Conservation (phyloP, 495 filamentous ascomycete genomes). For the Xylaria acuta region DNA sequence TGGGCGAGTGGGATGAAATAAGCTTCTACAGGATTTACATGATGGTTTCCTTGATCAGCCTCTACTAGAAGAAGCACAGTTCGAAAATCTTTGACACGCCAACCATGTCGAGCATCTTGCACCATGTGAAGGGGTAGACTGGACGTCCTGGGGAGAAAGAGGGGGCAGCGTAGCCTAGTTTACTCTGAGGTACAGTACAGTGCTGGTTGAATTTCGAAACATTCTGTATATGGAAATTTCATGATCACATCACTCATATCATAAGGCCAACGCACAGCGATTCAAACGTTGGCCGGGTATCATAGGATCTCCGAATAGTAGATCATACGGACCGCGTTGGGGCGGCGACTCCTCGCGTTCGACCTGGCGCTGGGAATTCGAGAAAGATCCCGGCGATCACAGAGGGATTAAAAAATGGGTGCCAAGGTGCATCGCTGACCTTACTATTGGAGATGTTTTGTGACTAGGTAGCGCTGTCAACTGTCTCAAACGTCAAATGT, state of each 20-base stretch:
- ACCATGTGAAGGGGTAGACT: conserved; percentile 9
- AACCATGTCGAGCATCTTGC: neutral
- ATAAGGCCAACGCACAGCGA: conserved; percentile 29
- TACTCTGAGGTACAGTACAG: neutral
- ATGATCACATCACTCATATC: conserved; percentile 23
- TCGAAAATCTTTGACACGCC: neutral
- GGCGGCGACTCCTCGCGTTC: conserved; percentile 13
- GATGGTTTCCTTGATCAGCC: conserved; percentile 18
- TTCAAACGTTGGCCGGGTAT: conserved; percentile 5
- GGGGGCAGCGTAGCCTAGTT: neutral
- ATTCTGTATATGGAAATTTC: neutral
- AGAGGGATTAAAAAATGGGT: neutral
- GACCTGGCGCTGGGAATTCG: conserved; percentile 3
- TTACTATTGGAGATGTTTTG: conserved; percentile 6
- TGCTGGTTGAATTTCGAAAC: neutral
- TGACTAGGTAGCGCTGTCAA: conserved; percentile 14
- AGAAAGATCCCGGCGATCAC: neutral
- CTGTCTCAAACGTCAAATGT: conserved; percentile 29
- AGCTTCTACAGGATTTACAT: conserved; percentile 28
- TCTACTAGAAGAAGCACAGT: conserved; percentile 5
- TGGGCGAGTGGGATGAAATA: conserved; percentile 35
- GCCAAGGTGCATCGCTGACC: conserved; percentile 8
- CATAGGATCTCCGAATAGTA: conserved; percentile 29
- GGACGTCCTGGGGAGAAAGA: neutral
- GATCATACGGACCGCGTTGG: conserved; percentile 35